Base-by-base conservation (phyloP, 164 flowering plant genomes). In the Magnolia kwangsiensis region DNA sequence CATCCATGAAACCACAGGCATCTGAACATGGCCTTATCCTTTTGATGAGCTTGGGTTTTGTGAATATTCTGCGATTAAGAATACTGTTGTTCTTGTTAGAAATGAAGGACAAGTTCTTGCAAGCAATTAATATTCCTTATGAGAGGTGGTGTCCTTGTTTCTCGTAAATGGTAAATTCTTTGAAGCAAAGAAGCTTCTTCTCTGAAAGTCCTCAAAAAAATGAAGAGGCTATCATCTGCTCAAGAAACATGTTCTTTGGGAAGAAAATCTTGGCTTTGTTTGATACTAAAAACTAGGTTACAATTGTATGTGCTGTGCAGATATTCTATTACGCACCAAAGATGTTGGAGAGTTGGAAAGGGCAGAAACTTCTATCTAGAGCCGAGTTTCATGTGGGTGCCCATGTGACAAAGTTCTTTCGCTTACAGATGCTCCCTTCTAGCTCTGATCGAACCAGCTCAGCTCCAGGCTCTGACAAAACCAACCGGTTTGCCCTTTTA, bases 371-470 rank as follows among this genome's bases (percentile, higher is more conserved):
- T 84, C 91, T 96, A 45, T 85, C 96, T 16, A 87, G 96, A 83
- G 98, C 99, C 5, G 99, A 96, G 87, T 96, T 96, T 83, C 99
- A 96, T 83, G 90, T 92, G 59, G 98, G 98, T 72, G 85, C 97
- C 67, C 98, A 91, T 67, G 90, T 92, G 79, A 92, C 99, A 4
- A 96, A 93, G 85, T 92, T 96, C 84, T 72, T 96, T 84, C 86
- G 98, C 78, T 76, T 96, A 81, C 99, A 91, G 78, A 90, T 96
- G 97, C 93, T 92, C 76, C 87, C 98, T 8, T 80, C 92, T 65
- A 75, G 88, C 67, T 83, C 90, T 69, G 94, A 91, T 78, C 83
- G 89, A 76, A 78, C 85, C 14, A 74, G 77, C 77, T 75, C 86
- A 72, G 61, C 86, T 76, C 76, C 93, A 20, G 89, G 78, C 63